Base-by-base conservation (phyloP, 805 yeast species). In the Saccharomycopsis sp. region DNA sequence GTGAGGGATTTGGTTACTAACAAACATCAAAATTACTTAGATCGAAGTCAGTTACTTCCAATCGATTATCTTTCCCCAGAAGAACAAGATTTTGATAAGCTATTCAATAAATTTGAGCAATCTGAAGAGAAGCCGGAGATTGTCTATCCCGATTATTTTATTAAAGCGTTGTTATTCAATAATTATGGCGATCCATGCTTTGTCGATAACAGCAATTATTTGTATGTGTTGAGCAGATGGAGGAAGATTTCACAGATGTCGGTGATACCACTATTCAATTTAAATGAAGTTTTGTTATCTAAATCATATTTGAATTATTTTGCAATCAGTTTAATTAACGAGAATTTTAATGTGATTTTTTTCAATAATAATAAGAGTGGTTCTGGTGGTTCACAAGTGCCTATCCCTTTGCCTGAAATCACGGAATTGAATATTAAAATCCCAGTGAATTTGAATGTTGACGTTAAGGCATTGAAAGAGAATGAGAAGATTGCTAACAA, bases 121-220 rank as follows among this genome's bases (percentile, higher is more conserved):
- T 34, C 16, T 29, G 45, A 45, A 17, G 31, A 38, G 11, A 43
- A 38, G 14, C 17, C 36, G 11, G 20, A 26, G 35, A 31, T 31
- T 9, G 35, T 31, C 20, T 13, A 23, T 14, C 45, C 53, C 1
- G 26, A 51, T 56, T 71, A 65, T 55, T 63, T 67, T 45, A 54
- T 65, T 50, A 77, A 75, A 51, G 81, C 89, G 2, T 59, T 85
- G n/a, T 88, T 93, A 57, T 93, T 90, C 67, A 82, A 86, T 35
- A 80, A 81, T 37, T 81, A 75, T 55, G 95, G 95, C 17, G 97
- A 90, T 60, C 98, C 98, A 1, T 84, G 93, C 51, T 60, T 89
- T 4, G 83, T 81, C 44, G 96, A 94, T n/a, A 67, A 71, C 26
- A 88, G 81, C 51, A 87, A 87, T 50, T 73, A 79, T 8, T 67